Conservation (phyloP, 1,139 yeast species). For the Sugiyamaella grinbergsii region DNA sequence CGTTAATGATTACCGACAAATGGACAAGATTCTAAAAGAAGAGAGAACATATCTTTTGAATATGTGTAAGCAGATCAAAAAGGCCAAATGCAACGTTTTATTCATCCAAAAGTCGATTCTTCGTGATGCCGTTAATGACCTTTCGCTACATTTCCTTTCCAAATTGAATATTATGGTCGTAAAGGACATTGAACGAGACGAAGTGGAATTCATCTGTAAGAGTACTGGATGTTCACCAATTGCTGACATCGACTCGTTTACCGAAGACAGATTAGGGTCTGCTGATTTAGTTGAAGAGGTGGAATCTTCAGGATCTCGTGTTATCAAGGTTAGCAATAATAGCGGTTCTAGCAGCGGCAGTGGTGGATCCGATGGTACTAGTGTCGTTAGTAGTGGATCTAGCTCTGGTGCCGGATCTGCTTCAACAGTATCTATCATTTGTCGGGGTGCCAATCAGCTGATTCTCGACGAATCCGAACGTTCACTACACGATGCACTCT, state of each 20-base stretch:
- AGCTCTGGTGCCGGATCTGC: conserved; percentile 37
- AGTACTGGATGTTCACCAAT: conserved; percentile 94
- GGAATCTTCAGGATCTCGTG: conserved; percentile 90
- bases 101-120: conserved; percentile 92
- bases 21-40: conserved; percentile 97
- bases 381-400: neutral
- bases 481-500: conserved; percentile 93
- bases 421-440: conserved; percentile 85
- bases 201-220: conserved; percentile 88
- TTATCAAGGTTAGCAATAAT: conserved; percentile 68
- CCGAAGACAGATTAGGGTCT: conserved; percentile 87
- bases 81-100: conserved; percentile 93
- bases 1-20: conserved; percentile 96
- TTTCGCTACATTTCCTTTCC: conserved; percentile 91
- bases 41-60: conserved; percentile 93
- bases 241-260: conserved; percentile 89
- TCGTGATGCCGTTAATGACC: conserved; percentile 96
- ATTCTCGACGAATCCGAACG: conserved; percentile 95
- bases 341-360: conserved; percentile 11
- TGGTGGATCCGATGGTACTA: neutral
- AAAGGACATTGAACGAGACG: conserved; percentile 95
- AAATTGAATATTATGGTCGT: conserved; percentile 92
- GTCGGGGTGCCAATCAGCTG: conserved; percentile 92
- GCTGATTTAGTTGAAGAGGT: conserved; percentile 93
- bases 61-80: conserved; percentile 93